Base-by-base conservation (phyloP, 441 rosid genomes). In the Erodium trifolium region DNA sequence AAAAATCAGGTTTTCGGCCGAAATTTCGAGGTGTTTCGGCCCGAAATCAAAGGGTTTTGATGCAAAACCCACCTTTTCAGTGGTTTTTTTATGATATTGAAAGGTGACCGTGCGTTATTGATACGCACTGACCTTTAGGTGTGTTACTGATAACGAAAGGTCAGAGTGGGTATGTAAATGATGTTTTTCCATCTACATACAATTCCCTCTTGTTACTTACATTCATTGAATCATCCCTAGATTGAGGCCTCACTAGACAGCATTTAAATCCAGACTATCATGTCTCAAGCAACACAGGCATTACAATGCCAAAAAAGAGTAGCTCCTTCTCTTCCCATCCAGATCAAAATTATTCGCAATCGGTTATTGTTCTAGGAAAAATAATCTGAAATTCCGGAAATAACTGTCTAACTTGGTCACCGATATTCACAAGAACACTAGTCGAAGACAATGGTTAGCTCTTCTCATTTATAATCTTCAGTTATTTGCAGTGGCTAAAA, bases 281-380 rank as follows among this genome's bases (percentile, higher is more conserved):
- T 63, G 63, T 69, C 66, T 72, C 68, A n/a, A 65, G 57, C 55
- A 41, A 72, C 70, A 69, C 16, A 37, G 67, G 64, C 74, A 68
- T 55, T 23, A 53, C 49, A 74, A 47, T 66, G 43, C 51, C 41
- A 71, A 39, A 27, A 66, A 66, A 66, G 23, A 18, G 9, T 55
- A 8, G 19, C 62, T 31, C 62, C 62, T 8, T 55, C 27, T 9
- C 18, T 18, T 55, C 62, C 62, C 62, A 55, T 53, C 13, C 23
- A 71, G 55, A 5, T 13, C 29, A 29, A 13, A 31, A 51, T 70
- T 63, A 16, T 70, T 29, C 59, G 62, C 66, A 49, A 31, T 41
- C 9, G 47, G 47, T 1, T 41, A 41, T 5, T 8, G 10, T 55
- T 55, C 62, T 5, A 16, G 17, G 11, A 17, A 14, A 16, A 18